A percentile compares a stretch with the other conserved stretches of the same genome.
These are phyloP conservation scores for Penicillium sp. DNA, from an alignment of 2,329 filamentous ascomycete species.

Conservation along the genomic window DNA sequence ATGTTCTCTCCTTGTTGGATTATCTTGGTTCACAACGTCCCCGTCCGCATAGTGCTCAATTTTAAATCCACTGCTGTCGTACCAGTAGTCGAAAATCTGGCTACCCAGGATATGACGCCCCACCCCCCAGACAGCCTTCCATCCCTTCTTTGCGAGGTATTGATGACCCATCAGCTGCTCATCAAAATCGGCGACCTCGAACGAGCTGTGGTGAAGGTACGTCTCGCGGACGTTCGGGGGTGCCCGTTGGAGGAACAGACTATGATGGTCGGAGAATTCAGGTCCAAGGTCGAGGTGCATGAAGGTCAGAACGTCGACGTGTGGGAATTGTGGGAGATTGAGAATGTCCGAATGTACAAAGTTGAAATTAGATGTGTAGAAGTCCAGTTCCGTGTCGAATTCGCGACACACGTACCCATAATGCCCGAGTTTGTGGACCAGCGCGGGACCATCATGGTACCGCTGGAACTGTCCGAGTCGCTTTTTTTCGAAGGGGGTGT, in stretches of 20 bases:
- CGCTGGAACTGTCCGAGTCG: conserved; percentile 36
- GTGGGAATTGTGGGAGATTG: conserved; percentile 31
- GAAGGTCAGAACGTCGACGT: conserved; percentile 52
- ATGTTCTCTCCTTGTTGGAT: conserved; percentile 1
- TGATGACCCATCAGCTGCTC: conserved; percentile 10
- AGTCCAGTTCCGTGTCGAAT: conserved; percentile 38
- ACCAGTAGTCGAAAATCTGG: conserved; percentile 20
- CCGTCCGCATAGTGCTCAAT: conserved; percentile 17
- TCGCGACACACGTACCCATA: conserved; percentile 39
- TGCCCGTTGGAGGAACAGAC: conserved; percentile 7
- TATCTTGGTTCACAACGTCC: conserved; percentile 9
- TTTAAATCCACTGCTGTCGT: conserved; percentile 6
- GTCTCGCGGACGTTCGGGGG: not conserved
- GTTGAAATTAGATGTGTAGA: conserved; percentile 48
- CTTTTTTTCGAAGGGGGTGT: conserved; percentile 21
- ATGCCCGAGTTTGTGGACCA: conserved; percentile 45
- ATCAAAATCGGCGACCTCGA: conserved; percentile 13
- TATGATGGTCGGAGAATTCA: conserved; percentile 9
- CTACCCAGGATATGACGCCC: conserved; percentile 14
- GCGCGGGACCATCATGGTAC: conserved; percentile 32
- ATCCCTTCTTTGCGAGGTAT: conserved; percentile 7
- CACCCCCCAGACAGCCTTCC: conserved; percentile 9
- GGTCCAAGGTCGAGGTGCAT: conserved; percentile 24
- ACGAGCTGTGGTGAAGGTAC: conserved; percentile 9
- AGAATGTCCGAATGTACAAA: conserved; percentile 43